Conservation (phyloP, 1,139 yeast species). For the Yamadazyma taylorii region DNA sequence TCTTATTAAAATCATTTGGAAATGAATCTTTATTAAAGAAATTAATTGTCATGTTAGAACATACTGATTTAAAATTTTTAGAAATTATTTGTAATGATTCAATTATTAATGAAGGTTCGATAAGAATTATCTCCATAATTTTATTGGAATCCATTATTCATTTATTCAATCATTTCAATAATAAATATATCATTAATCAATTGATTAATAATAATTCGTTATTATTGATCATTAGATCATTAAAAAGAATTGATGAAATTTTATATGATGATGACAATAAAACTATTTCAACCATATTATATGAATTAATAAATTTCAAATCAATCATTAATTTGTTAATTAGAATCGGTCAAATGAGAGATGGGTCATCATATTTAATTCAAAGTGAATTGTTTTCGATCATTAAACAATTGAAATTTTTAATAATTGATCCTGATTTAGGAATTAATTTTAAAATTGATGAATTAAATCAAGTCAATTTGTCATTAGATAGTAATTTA, state of each 20-base stretch:
- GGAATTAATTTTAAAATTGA: conserved; percentile 53
- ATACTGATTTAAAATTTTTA: conserved; percentile 62
- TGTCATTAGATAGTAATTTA: conserved; percentile 55
- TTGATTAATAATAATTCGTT: conserved; percentile 68
- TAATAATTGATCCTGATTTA: conserved; percentile 75
- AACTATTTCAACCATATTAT: conserved; percentile 41
- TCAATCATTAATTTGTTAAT: conserved; percentile 67
- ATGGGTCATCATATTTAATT: conserved; percentile 74
- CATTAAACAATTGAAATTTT: conserved; percentile 56
- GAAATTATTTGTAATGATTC: conserved; percentile 76
- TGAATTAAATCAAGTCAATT: conserved; percentile 35
- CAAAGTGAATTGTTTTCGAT: conserved; percentile 72
- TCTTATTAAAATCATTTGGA: conserved; percentile 51
- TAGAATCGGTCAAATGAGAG: conserved; percentile 71
- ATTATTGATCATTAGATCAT: conserved; percentile 60
- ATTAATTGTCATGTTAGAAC: conserved; percentile 51
- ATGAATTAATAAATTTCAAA: conserved; percentile 76
- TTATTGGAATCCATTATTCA: conserved; percentile 70
- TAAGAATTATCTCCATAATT: conserved; percentile 74
- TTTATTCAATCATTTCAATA: conserved; percentile 41
- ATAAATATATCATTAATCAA: conserved; percentile 57
- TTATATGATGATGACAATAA: conserved; percentile 30
- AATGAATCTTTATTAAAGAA: conserved; percentile 44
- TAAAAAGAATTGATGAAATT: conserved; percentile 68
- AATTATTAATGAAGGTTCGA: conserved; percentile 73